A percentile compares a stretch with the other conserved stretches of the same genome.
Evolutionary conservation across 495 filamentous ascomycete genomes (phyloP).

Genomic region (Parathielavia hyrcaniae): DNA sequence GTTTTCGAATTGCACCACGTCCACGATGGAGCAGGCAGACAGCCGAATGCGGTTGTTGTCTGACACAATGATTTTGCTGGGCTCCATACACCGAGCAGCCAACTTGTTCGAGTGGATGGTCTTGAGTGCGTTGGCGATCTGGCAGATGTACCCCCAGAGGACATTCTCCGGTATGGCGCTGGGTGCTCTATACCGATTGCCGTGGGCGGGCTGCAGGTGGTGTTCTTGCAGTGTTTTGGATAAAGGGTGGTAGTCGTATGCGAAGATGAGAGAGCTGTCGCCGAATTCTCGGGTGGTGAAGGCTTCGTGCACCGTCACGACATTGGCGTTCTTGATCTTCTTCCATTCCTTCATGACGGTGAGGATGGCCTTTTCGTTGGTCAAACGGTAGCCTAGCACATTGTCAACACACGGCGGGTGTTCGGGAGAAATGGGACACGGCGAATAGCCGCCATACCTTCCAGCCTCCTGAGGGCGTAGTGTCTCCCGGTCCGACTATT

Average conservation of each 20-base stretch:
- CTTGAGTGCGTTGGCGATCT: constrained; percentile 84
- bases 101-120: constrained; percentile 74
- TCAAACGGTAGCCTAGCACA: constrained; percentile 52
- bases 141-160: constrained; percentile 87
- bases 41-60: constrained; percentile 79
- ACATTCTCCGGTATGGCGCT: constrained; percentile 64
- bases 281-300: constrained; percentile 91
- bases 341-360: constrained; percentile 83
- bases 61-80: constrained; percentile 81
- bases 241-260: constrained; percentile 85
- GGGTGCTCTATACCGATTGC: constrained; percentile 38
- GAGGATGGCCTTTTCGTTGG: constrained; percentile 79
- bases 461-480: constrained; percentile 78
- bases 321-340: constrained; percentile 68
- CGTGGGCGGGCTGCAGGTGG: constrained; percentile 57
- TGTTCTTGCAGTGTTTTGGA: constrained; percentile 86
- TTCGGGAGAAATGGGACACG: no score
- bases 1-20: constrained; percentile 74
- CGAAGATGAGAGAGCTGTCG: constrained; percentile 90
- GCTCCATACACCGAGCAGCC: constrained; percentile 75
- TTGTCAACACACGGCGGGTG: background rate
- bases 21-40: constrained; percentile 77
- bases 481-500: constrained; percentile 77
- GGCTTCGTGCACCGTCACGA: constrained; percentile 83
- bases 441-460: constrained; percentile 42